phyloP scores from a whole-genome alignment of 176 grass and related monocot species.

The Rhynchospora breviuscula region DNA sequence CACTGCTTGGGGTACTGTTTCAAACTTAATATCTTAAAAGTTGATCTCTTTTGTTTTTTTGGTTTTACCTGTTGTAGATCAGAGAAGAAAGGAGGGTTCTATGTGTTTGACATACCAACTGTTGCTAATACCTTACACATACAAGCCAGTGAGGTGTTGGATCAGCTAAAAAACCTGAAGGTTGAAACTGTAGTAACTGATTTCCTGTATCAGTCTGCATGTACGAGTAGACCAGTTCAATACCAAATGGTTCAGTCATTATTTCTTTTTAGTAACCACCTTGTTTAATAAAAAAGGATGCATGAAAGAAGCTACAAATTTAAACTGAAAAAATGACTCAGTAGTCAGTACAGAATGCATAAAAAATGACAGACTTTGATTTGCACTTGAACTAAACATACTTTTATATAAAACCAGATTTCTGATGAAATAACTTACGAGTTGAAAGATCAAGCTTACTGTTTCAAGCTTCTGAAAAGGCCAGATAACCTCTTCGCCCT shows the following conservation, averaged over 20 bases:
- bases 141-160: constrained; percentile 49
- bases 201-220: not conserved
- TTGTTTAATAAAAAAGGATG: not conserved
- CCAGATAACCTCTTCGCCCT: constrained; percentile 69
- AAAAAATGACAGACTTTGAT: not conserved
- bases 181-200: constrained; percentile 33
- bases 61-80: constrained; percentile 35
- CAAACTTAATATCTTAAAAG: not conserved
- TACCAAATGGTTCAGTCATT: not conserved
- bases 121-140: constrained; percentile 58
- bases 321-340: not conserved
- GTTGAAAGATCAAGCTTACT: constrained; percentile 85
- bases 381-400: not conserved
- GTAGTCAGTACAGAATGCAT: not conserved
- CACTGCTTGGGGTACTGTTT: not conserved
- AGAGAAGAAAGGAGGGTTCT: constrained; percentile 69
- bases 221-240: not conserved
- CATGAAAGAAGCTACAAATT: not conserved
- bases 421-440: constrained; percentile 82
- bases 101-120: constrained; percentile 73
- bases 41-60: constrained; percentile 1
- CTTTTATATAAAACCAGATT: constrained; percentile 39
- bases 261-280: not conserved
- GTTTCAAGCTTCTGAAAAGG: constrained; percentile 60
- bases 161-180: constrained; percentile 79